A percentile compares a stretch with the other conserved stretches of the same genome.
Evolutionary conservation across 345 rosid species (phyloP).

Genomic region (Noccaea bulbosa): DNA sequence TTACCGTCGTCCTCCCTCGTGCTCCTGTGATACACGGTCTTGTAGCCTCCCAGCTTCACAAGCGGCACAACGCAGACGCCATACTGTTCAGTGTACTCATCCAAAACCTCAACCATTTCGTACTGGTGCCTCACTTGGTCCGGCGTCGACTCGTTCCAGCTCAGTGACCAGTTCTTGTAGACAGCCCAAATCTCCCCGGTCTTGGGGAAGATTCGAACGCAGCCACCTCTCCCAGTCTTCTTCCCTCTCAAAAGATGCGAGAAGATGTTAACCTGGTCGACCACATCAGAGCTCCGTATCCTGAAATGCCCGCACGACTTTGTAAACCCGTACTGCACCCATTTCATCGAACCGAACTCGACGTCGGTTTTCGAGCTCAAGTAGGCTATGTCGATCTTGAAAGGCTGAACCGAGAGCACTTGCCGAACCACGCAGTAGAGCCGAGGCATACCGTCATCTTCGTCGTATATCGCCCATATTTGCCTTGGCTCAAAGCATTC

Average conservation of each 20-base stretch:
- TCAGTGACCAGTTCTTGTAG: slow-evolving; percentile 84
- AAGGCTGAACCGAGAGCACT: slow-evolving; percentile 80
- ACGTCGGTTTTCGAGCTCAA: slow-evolving; percentile 90
- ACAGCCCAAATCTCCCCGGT: slow-evolving; percentile 96
- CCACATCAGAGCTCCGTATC: slow-evolving; percentile 72
- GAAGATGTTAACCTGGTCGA: slow-evolving; percentile 92
- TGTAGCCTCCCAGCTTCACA: slow-evolving; percentile 75
- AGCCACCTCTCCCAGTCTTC: slow-evolving; percentile 97
- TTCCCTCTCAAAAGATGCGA: slow-evolving; percentile 83
- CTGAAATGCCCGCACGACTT: slow-evolving; percentile 98
- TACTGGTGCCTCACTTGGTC: slow-evolving; percentile 82
- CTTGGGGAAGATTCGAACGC: slow-evolving; percentile 90
- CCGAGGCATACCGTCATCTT: slow-evolving; percentile 99
- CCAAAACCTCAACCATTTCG: slow-evolving; percentile 98
- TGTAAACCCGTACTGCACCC: slow-evolving; percentile 86
- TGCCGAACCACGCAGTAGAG: slow-evolving; percentile 82
- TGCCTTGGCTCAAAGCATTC: slow-evolving; percentile 92
- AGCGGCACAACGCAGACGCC: slow-evolving; percentile 85
- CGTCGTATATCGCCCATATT: slow-evolving; percentile 96
- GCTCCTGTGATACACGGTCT: slow-evolving; percentile 82
- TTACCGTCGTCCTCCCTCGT: slow-evolving; percentile 56
- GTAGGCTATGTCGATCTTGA: slow-evolving; percentile 84
- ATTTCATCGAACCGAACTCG: slow-evolving; percentile 84
- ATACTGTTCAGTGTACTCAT: slow-evolving; percentile 86
- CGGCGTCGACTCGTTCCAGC: slow-evolving; percentile 85